Conservation (phyloP, 768 basidiomycete species). For the Tephrocybe rancida region DNA sequence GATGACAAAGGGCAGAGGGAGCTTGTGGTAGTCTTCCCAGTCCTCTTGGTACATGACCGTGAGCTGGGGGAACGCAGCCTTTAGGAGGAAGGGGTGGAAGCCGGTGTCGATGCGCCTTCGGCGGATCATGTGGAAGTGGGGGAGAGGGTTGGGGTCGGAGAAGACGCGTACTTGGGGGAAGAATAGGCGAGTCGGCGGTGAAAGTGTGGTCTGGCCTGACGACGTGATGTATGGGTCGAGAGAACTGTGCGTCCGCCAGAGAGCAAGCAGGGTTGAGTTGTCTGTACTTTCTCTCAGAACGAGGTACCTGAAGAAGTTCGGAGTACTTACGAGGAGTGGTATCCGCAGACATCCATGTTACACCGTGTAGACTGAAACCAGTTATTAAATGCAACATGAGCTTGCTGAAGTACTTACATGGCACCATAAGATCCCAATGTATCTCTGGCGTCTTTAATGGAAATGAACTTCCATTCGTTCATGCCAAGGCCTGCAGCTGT, state of each 20-base stretch:
- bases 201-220: conserved; percentile 51
- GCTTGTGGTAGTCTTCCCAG: conserved; percentile 73
- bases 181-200: conserved; percentile 73
- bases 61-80: conserved; percentile 74
- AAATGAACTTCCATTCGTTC: conserved; percentile 63
- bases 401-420: conserved; percentile 37
- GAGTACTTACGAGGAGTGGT: conserved; percentile 45
- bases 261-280: conserved; percentile 72
- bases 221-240: conserved; percentile 49
- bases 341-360: conserved; percentile 69
- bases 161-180: conserved; percentile 72
- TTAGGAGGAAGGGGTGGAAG: conserved; percentile 72
- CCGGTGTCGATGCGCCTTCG: conserved; percentile 58
- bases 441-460: conserved; percentile 47
- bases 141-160: conserved; percentile 43
- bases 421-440: conserved; percentile 56
- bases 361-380: conserved; percentile 57
- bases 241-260: conserved; percentile 77
- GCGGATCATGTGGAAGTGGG: conserved; percentile 35
- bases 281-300: conserved; percentile 34
- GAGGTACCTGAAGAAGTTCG: neutral
- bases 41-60: conserved; percentile 71
- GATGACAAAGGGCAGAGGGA: conserved; percentile 71
- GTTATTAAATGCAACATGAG: neutral
- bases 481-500: conserved; percentile 38